A percentile compares a stretch with the other conserved stretches of the same genome.
phyloP scores from a whole-genome alignment of 2,329 filamentous ascomycete species.

The Lizonia empirigonia region DNA sequence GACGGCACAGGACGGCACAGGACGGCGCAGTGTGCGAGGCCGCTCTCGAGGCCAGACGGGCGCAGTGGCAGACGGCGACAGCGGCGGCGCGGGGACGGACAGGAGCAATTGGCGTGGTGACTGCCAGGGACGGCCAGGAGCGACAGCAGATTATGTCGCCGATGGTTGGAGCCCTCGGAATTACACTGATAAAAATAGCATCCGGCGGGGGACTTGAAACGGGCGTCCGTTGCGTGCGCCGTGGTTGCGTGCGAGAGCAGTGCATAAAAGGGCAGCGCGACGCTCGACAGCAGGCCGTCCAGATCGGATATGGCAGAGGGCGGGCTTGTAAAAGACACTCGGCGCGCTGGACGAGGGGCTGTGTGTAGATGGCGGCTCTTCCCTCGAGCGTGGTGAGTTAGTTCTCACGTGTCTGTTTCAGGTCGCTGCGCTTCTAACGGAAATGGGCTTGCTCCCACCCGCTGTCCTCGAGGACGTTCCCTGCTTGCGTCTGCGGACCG shows the following conservation, averaged over 20 bases:
- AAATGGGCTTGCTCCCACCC: no score
- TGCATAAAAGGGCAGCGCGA: not conserved
- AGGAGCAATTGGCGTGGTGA: slow-evolving; percentile 18
- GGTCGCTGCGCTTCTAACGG: no score
- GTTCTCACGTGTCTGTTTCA: slow-evolving; percentile 21
- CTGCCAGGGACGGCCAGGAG: slow-evolving; percentile 11
- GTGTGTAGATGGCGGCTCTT: slow-evolving; percentile 24
- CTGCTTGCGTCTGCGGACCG: slow-evolving; percentile 6
- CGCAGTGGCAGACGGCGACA: slow-evolving; percentile 11
- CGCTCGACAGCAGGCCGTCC: slow-evolving; percentile 1
- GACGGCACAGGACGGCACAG: slow-evolving; percentile 27
- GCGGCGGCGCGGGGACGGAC: slow-evolving; percentile 10
- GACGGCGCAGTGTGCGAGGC: slow-evolving; percentile 20
- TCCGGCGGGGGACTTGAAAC: slow-evolving; percentile 16
- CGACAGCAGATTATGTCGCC: not conserved
- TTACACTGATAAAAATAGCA: slow-evolving; percentile 17
- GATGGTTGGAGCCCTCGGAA: slow-evolving; percentile 21
- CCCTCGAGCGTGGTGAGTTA: slow-evolving; percentile 21
- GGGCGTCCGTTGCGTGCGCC: no score
- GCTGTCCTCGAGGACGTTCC: slow-evolving; percentile 13
- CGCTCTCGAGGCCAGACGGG: slow-evolving; percentile 17
- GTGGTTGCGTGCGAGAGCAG: no score
- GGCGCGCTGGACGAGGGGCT: slow-evolving; percentile 23
- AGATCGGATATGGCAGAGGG: not conserved
- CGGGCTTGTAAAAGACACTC: not conserved